phyloP scores from a whole-genome alignment of 2,329 filamentous ascomycete species.

The Endocalyx cinctus region DNA sequence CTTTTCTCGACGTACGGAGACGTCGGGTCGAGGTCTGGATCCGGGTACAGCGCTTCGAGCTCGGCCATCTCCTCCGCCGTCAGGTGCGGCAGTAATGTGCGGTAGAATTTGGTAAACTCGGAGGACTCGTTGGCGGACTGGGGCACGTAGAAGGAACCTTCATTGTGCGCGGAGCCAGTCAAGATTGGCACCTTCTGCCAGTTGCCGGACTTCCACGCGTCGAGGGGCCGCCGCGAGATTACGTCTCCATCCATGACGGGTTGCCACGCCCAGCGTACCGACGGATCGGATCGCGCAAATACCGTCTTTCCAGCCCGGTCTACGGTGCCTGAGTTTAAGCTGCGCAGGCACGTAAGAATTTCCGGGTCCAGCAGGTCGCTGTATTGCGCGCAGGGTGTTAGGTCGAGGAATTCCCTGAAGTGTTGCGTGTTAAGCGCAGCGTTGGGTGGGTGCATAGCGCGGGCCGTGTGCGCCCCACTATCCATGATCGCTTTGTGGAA shows the following conservation, averaged over 20 bases:
- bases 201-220: constrained; percentile 28
- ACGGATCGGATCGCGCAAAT: constrained; percentile 22
- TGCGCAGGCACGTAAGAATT: constrained; percentile 20
- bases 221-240: constrained; percentile 24
- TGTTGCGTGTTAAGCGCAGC: constrained; percentile 23
- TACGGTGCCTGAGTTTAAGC: constrained; percentile 18
- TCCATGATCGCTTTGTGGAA: constrained; percentile 30
- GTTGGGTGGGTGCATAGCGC: constrained; percentile 21
- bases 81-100: constrained; percentile 18
- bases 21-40: constrained; percentile 1
- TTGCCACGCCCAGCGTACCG: constrained; percentile 28
- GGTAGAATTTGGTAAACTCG: constrained; percentile 24
- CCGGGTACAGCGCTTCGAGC: constrained; percentile 5
- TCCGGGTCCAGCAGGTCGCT: constrained; percentile 20
- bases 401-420: constrained; percentile 24
- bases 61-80: constrained; percentile 1
- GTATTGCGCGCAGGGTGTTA: constrained; percentile 21
- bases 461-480: constrained; percentile 25
- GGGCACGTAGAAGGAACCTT: constrained; percentile 26
- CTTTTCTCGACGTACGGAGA: constrained; percentile 5
- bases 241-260: constrained; percentile 25
- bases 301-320: constrained; percentile 23
- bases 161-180: constrained; percentile 24
- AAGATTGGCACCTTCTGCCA: constrained; percentile 27
- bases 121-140: constrained; percentile 2